Base-by-base conservation (phyloP, 2,329 filamentous ascomycete genomes). In the Aspergillus candidus region DNA sequence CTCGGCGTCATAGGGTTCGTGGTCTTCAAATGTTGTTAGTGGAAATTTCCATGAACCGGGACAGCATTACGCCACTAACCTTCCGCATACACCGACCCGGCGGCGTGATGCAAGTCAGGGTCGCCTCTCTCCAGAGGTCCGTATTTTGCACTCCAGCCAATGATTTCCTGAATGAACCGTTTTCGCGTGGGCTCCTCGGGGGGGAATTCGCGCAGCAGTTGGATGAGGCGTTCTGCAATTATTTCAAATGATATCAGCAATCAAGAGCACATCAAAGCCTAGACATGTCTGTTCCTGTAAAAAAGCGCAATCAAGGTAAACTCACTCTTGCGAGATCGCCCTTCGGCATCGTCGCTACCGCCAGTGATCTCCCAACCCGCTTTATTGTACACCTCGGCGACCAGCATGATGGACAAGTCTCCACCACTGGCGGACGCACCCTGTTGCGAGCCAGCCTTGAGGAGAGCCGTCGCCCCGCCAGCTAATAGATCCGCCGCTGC, bases 381-480 rank as follows among this genome's bases (percentile, higher is more conserved):
- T 71, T 95, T 90, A 62, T 83, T 84, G 74, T 94, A 95, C 43
- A 94, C 88, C 51, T 96, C 93, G 52, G 94, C 77, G 51, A 98
- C 74, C 70, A 95, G 80, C 61, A 93, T 79, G 62, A 93, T 77
- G 60, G 86, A 87, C 48, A 98, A 71, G 64, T 98, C 93, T 38
- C 90, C 91, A 45, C 91, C 93, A 53, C 87, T 94, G 31, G 90
- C 90, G 43, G 89, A 89, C 67, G 96, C 90, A n/a, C 88, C 88
- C 18, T 91, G 90, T 65, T 88, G 86, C 7, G 63, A 61, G 14
- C 67, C 67, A 41, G 67, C 68, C 40, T 56, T 62, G 35, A 98
- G 78, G 8, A 98, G 79, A 22, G 90, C 83, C 56, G 86, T 83
- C 1, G 91, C 85, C 50, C 95, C 93, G 53, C 79, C 84, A 66